A percentile compares a stretch with the other conserved stretches of the same genome.
Evolutionary conservation across 1,284 basidiomycete genomes (phyloP).

Genomic region (Sporisorium reilianum): DNA sequence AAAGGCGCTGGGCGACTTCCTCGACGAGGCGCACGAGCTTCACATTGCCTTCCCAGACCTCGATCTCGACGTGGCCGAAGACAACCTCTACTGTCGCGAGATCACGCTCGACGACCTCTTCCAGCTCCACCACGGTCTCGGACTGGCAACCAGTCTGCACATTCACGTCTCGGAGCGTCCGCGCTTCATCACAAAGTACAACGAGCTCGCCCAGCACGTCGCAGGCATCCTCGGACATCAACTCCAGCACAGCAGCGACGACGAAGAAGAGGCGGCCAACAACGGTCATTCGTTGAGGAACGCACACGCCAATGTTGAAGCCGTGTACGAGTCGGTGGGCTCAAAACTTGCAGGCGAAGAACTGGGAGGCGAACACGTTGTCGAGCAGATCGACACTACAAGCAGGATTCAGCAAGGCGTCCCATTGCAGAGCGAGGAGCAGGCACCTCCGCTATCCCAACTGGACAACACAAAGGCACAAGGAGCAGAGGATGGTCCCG

Average conservation of each 20-base stretch:
- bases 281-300: background rate
- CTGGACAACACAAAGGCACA: background rate
- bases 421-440: background rate
- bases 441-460: background rate
- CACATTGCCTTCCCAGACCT: conserved; percentile 58
- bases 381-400: no score
- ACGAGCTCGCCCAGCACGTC: conserved; percentile 60
- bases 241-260: conserved; percentile 38
- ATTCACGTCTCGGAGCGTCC: conserved; percentile 54
- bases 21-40: conserved; percentile 63
- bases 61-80: conserved; percentile 59
- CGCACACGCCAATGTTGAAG: background rate
- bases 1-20: conserved; percentile 66
- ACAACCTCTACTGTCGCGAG: conserved; percentile 64
- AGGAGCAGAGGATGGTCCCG: background rate
- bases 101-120: conserved; percentile 61
- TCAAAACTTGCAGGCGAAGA: no score
- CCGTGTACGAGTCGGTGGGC: background rate
- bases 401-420: background rate
- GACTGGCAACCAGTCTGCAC: conserved; percentile 55
- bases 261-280: conserved; percentile 23
- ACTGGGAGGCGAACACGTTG: background rate
- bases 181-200: conserved; percentile 65
- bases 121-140: conserved; percentile 59
- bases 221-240: conserved; percentile 40